Evolutionary conservation across 768 basidiomycete genomes (phyloP).

Genomic region (Russula emetica): DNA sequence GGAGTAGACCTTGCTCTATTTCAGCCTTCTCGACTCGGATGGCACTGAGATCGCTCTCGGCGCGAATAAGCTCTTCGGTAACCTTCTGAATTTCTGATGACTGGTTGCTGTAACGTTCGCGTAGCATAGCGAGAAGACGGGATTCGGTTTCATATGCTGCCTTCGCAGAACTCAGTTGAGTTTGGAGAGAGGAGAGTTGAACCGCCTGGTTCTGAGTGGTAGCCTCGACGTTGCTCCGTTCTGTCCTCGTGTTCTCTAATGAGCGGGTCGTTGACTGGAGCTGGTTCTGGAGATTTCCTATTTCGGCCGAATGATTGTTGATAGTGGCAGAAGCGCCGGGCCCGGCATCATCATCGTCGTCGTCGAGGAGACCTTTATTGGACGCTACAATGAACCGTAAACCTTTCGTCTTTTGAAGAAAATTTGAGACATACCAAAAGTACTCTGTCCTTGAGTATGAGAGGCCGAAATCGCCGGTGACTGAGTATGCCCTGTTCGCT

Average conservation of each 20-base stretch:
- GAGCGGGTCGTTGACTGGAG: slow-evolving; percentile 74
- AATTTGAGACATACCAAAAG: slow-evolving; percentile 43
- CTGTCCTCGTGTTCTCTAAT: slow-evolving; percentile 58
- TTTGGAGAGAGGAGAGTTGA: slow-evolving; percentile 76
- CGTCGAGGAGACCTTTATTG: slow-evolving; percentile 61
- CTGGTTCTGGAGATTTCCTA: slow-evolving; percentile 85
- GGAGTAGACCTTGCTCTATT: slow-evolving; percentile 76
- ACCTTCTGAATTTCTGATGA: slow-evolving; percentile 65
- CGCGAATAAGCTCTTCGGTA: slow-evolving; percentile 74
- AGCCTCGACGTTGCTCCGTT: slow-evolving; percentile 63
- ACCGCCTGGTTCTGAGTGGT: slow-evolving; percentile 62
- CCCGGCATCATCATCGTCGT: slow-evolving; percentile 60
- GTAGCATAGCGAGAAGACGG: slow-evolving; percentile 58
- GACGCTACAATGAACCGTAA: slow-evolving; percentile 15
- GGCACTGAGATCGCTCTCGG: slow-evolving; percentile 90
- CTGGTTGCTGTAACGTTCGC: slow-evolving; percentile 65
- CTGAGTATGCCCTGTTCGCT: slow-evolving; percentile 10
- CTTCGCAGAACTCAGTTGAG: slow-evolving; percentile 77
- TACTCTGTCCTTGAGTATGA: slow-evolving; percentile 39
- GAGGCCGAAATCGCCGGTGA: slow-evolving; percentile 14
- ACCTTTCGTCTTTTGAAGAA: slow-evolving; percentile 16
- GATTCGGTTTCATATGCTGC: slow-evolving; percentile 84
- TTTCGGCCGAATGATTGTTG: slow-evolving; percentile 75
- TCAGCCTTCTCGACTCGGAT: slow-evolving; percentile 87
- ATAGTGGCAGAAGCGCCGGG: slow-evolving; percentile 47